These are phyloP conservation scores for Phaeoacremonium minimum DNA, from an alignment of 2,329 filamentous ascomycete species.

Conservation along the genomic window DNA sequence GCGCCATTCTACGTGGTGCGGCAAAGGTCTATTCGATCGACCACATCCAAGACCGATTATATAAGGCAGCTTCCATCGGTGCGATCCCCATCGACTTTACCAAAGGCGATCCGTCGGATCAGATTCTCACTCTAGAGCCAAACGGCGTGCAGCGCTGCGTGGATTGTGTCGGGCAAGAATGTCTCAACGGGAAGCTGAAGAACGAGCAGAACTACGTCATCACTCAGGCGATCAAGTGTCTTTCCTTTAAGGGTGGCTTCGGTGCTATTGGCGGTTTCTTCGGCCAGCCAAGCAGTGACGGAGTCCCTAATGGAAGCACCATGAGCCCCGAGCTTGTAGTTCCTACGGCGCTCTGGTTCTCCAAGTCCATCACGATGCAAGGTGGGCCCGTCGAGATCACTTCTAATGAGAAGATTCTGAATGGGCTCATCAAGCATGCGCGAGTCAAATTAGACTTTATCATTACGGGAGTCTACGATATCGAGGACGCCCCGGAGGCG, in stretches of 20 bases:
- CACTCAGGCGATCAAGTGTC: background rate
- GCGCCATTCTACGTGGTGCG: background rate
- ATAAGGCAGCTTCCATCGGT: background rate
- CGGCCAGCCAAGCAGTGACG: background rate
- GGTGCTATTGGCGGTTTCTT: background rate
- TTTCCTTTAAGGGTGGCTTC: background rate
- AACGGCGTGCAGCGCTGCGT: background rate
- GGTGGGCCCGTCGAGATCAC: background rate
- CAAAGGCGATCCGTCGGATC: background rate
- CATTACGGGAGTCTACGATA: conserved; percentile 31
- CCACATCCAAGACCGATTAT: background rate
- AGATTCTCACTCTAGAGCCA: background rate
- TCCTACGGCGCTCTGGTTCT: background rate
- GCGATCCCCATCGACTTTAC: background rate
- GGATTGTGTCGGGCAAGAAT: background rate
- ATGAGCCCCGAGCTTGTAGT: background rate
- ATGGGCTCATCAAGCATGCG: background rate
- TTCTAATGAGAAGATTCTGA: background rate
- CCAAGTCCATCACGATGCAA: background rate
- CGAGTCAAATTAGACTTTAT: background rate
- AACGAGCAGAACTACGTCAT: background rate
- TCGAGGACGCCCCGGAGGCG: conserved; percentile 56
- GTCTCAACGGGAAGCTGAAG: background rate
- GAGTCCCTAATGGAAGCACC: background rate
- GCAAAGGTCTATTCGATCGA: background rate